These are phyloP conservation scores for Hypholoma fasciculare DNA, from an alignment of 768 basidiomycete genomes.

Conservation along the genomic window DNA sequence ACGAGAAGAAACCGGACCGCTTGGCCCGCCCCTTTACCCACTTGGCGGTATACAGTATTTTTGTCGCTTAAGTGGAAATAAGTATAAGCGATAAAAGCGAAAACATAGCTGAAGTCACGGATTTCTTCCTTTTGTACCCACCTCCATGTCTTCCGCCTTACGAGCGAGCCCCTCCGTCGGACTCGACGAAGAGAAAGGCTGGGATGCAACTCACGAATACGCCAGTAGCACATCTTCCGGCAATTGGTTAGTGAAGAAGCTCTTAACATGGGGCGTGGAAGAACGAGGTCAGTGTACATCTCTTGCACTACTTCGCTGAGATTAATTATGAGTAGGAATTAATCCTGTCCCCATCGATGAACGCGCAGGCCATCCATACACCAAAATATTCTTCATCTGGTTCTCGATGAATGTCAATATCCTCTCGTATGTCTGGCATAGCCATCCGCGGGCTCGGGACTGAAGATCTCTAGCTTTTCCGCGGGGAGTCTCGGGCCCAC, in stretches of 20 bases:
- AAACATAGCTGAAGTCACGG: too few relatives aligned
- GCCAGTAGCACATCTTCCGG: background rate
- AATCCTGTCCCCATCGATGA: conserved; percentile 56
- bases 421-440: conserved; percentile 39
- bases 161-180: too few relatives aligned
- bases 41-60: too few relatives aligned
- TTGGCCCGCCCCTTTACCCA: too few relatives aligned
- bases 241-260: conserved; percentile 5
- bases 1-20: too few relatives aligned
- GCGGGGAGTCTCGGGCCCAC: conserved; percentile 68
- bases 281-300: conserved; percentile 3
- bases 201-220: background rate
- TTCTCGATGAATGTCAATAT: conserved; percentile 75
- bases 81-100: too few relatives aligned
- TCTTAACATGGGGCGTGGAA: conserved; percentile 10
- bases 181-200: background rate
- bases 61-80: too few relatives aligned
- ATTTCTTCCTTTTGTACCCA: too few relatives aligned
- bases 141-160: too few relatives aligned
- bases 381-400: conserved; percentile 78
- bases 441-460: background rate
- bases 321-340: conserved; percentile 38
- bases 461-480: conserved; percentile 47
- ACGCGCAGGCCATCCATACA: conserved; percentile 59
- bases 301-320: background rate